A percentile compares a stretch with the other conserved stretches of the same genome.
Evolutionary conservation across 2,329 filamentous ascomycete genomes (phyloP).

Genomic region (Pochonia chlamydosporia): DNA sequence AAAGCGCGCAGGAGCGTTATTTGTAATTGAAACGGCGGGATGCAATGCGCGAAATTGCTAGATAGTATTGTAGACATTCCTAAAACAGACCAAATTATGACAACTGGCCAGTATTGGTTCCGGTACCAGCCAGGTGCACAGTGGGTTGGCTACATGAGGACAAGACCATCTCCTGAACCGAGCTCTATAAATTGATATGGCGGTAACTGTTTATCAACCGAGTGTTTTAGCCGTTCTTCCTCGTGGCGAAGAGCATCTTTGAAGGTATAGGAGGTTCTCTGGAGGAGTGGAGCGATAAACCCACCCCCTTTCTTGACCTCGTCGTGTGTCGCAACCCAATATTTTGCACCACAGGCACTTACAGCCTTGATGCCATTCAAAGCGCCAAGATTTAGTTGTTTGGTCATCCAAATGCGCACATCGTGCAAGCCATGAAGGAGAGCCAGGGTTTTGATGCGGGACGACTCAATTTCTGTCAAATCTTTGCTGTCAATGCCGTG

Average conservation of each 20-base stretch:
- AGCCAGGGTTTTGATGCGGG: constrained; percentile 45
- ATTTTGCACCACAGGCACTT: constrained; percentile 44
- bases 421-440: constrained; percentile 61
- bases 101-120: no score
- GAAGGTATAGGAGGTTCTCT: constrained; percentile 36
- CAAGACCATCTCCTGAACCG: constrained; percentile 48
- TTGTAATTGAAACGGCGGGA: no score
- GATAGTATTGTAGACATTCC: no score
- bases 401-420: constrained; percentile 40
- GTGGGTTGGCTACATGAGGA: constrained; percentile 34
- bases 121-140: no score
- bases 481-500: constrained; percentile 50
- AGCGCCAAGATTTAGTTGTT: constrained; percentile 59
- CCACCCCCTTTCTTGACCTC: constrained; percentile 56
- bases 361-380: constrained; percentile 55
- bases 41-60: no score
- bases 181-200: constrained; percentile 45
- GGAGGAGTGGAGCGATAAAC: constrained; percentile 46
- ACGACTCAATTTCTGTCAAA: constrained; percentile 33
- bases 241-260: constrained; percentile 35
- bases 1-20: no score
- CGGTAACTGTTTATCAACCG: constrained; percentile 22
- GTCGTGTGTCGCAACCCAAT: constrained; percentile 63
- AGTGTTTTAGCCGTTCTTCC: constrained; percentile 15
- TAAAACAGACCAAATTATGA: no score